Evolutionary conservation across 2,329 filamentous ascomycete genomes (phyloP), one percentile per base, ranked within the genome.

Genomic region (Colletotrichum lupini): DNA sequence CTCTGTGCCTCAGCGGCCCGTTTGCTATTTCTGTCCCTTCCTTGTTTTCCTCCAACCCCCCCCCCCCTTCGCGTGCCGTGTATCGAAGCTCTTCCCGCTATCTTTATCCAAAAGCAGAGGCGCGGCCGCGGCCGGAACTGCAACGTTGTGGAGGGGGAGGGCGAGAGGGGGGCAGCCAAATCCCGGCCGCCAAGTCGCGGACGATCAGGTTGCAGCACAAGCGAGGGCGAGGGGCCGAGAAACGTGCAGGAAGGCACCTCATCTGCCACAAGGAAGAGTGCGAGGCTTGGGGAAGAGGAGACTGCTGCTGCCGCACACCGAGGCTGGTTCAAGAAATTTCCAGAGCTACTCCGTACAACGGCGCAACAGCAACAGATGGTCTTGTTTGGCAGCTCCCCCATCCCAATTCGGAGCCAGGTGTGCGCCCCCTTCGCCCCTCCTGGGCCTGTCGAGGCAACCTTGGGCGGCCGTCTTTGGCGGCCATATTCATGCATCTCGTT

Each of bases 1-100:
- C 49, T 32, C 64, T 26, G 53, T 69, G 69, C 58, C 59, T 55
- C 67, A 60, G 55, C 66, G 59, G 65, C 58, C 69, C 65, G 69
- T 32, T 65, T 68, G 58, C 65, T 73, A 72, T 72, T 72, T 26
- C 37, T 53, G 58, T 28, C 3, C 24, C 14, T n/a, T 30, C 14
- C 3, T 35, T 35, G 58, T 59, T 58, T 52, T 30, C 64, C 37
- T 37, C 52, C 58, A 65, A 63, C 24, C 24, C 24, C 24, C 24
- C 24, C 52, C 65, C 64, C 52, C 52, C 58, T 57, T 58, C 42
- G 59, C 16, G 46, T 70, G 60, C 57, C 42, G 60, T 59, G 66
- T 61, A 55, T 70, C 59, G 46, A 70, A 42, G 53, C 37, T 52
- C n/a, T 16, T 24, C 24, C 53, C n/a, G 53, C 52, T 26, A 11